These are phyloP conservation scores for Phytopythium cucurbitacearum DNA, from an alignment of 352 stramenopile species.

Conservation along the genomic window DNA sequence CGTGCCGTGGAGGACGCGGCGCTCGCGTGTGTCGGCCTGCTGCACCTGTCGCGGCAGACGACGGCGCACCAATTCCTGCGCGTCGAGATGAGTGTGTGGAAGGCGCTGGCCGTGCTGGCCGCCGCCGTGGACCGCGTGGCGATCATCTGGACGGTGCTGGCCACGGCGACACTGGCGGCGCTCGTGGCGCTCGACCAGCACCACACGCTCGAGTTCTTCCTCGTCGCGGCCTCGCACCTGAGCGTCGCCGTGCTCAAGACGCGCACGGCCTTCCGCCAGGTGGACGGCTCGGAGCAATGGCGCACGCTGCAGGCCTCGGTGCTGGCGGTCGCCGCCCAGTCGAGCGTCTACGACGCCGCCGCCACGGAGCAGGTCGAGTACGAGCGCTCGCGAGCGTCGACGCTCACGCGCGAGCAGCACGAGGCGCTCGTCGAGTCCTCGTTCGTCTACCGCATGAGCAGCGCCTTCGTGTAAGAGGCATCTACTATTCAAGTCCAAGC, in stretches of 20 bases:
- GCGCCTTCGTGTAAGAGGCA: constrained; percentile 11
- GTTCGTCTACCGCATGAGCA: constrained; percentile 21
- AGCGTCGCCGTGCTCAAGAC: constrained; percentile 12
- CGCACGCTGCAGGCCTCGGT: constrained; percentile 11
- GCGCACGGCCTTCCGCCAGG: constrained; percentile 9
- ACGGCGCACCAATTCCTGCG: constrained; percentile 12
- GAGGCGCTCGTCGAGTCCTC: constrained; percentile 22
- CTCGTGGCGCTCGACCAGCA: constrained; percentile 13
- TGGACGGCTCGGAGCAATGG: constrained; percentile 19
- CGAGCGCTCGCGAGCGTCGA: not conserved
- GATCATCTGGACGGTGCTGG: constrained; percentile 13
- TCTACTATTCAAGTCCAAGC: not conserved
- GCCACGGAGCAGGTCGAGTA: constrained; percentile 3
- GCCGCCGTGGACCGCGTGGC: constrained; percentile 12
- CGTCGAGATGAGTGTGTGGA: constrained; percentile 18
- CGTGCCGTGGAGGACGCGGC: constrained; percentile 17
- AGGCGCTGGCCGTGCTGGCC: constrained; percentile 10
- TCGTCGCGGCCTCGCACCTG: constrained; percentile 13
- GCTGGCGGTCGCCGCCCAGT: constrained; percentile 12
- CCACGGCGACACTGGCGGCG: constrained; percentile 2
- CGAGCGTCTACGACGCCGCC: not conserved
- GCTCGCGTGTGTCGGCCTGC: constrained; percentile 6
- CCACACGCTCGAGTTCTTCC: constrained; percentile 17
- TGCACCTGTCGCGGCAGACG: constrained; percentile 14
- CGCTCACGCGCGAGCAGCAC: constrained; percentile 19